A percentile compares a stretch with the other conserved stretches of the same genome.
Evolutionary conservation across 306 rosid species (phyloP).

Genomic region (Astragalus glycyphyllos): DNA sequence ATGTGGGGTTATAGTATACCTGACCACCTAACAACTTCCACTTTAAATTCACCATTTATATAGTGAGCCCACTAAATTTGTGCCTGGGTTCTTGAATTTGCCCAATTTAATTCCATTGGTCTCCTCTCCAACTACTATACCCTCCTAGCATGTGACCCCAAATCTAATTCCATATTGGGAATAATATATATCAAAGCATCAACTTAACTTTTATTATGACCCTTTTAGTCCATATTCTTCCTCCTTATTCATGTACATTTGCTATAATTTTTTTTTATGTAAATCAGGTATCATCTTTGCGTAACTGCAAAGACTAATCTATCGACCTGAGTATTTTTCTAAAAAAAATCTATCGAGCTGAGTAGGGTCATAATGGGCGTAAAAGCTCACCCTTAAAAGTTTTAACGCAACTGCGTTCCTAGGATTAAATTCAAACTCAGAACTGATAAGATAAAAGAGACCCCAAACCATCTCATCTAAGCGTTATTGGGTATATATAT

Average conservation of each 20-base stretch:
- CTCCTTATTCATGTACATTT: conserved; percentile 48
- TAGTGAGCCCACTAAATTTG: conserved; percentile 37
- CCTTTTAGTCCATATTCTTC: conserved; percentile 50
- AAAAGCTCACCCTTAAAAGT: too few species aligned
- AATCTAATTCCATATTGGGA: conserved; percentile 52
- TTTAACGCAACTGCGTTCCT: too few species aligned
- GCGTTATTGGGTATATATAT: too few species aligned
- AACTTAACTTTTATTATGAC: conserved; percentile 42
- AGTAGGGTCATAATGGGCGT: too few species aligned
- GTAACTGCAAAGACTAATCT: too few species aligned
- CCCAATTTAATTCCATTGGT: conserved; percentile 46
- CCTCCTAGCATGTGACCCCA: conserved; percentile 52
- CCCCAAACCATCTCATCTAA: too few species aligned
- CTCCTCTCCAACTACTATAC: conserved; percentile 44
- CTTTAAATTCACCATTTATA: conserved; percentile 46
- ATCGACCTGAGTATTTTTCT: too few species aligned
- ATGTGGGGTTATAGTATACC: conserved; percentile 50
- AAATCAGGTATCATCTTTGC: too few species aligned
- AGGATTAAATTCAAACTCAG: too few species aligned
- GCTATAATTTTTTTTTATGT: too few species aligned
- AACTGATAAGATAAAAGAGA: too few species aligned
- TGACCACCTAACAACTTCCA: conserved; percentile 59
- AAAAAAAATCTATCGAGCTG: too few species aligned
- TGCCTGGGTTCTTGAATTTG: conserved; percentile 69
- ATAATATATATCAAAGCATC: conserved; percentile 38